phyloP scores from a whole-genome alignment of 768 basidiomycete species.

The Boletellus emodensis region DNA sequence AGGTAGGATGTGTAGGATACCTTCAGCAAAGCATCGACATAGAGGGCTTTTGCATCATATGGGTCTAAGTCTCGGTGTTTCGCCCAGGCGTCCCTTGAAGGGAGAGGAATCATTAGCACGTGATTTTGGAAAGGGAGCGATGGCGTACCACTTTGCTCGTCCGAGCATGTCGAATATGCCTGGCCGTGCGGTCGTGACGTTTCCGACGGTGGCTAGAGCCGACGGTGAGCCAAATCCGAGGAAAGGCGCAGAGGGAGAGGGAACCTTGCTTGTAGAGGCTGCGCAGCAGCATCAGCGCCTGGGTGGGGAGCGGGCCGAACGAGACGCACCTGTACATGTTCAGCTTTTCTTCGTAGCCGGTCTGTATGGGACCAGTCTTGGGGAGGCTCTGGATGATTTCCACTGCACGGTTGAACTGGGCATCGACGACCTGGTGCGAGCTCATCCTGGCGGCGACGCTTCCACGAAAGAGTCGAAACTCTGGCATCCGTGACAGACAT shows the following conservation, averaged over 20 bases:
- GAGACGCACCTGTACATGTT: conserved; percentile 78
- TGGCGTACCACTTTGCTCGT: conserved; percentile 81
- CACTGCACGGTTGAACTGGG: conserved; percentile 90
- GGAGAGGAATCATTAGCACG: conserved; percentile 13
- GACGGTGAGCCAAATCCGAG: conserved; percentile 2
- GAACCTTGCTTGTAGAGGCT: conserved; percentile 93
- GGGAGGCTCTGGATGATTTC: conserved; percentile 91
- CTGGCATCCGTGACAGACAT: conserved; percentile 11
- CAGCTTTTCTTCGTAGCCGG: conserved; percentile 92
- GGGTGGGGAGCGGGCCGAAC: not conserved
- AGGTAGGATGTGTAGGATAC: conserved; percentile 35
- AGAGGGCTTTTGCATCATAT: conserved; percentile 82
- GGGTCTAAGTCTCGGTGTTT: conserved; percentile 81
- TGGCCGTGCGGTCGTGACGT: conserved; percentile 74
- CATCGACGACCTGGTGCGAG: conserved; percentile 64
- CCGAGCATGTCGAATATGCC: conserved; percentile 90
- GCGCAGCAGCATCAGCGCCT: conserved; percentile 7
- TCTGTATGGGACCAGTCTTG: conserved; percentile 93
- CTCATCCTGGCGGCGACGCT: conserved; percentile 45
- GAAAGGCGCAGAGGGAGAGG: not conserved
- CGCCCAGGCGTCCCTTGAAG: conserved; percentile 86
- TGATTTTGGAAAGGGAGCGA: conserved; percentile 13
- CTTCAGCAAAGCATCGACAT: conserved; percentile 85
- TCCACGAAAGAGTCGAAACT: not conserved
- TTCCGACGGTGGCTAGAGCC: conserved; percentile 77